Conservation (phyloP, 2,329 filamentous ascomycete genomes). For the Gliomastix tumulicola region DNA sequence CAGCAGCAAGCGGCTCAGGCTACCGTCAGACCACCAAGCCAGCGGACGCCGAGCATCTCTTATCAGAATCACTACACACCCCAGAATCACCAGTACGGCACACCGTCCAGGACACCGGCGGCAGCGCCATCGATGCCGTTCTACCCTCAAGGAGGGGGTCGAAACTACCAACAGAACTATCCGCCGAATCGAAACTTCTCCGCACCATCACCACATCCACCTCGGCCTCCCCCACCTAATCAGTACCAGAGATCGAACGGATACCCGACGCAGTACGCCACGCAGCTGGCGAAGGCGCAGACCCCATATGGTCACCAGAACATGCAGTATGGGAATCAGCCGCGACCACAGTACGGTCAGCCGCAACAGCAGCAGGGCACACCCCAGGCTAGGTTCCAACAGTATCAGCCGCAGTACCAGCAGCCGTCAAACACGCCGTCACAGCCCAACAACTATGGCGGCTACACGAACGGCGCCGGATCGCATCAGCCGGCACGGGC, state of each 20-base stretch:
- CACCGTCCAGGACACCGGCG: constrained; percentile 36
- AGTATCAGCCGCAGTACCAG: constrained; percentile 25
- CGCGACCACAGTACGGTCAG: constrained; percentile 33
- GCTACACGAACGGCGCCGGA: constrained; percentile 35
- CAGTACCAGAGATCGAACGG: constrained; percentile 43
- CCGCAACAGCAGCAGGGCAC: constrained; percentile 31
- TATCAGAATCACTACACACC: constrained; percentile 36
- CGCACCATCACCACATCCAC: too few relatives aligned
- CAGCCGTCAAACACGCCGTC: constrained; percentile 25
- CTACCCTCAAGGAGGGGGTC: constrained; percentile 27
- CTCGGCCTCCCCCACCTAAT: constrained; percentile 34
- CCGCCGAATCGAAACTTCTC: too few relatives aligned
- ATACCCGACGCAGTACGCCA: constrained; percentile 37
- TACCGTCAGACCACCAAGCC: constrained; percentile 25
- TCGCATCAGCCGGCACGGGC: constrained; percentile 27
- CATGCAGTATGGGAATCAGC: constrained; percentile 40
- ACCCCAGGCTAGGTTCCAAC: constrained; percentile 34
- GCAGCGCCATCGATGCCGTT: constrained; percentile 31
- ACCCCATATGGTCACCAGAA: constrained; percentile 44
- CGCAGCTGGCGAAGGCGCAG: constrained; percentile 44
- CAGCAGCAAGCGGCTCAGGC: constrained; percentile 22
- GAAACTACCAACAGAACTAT: constrained; percentile 34
- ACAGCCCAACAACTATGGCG: constrained; percentile 23
- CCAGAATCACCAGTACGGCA: constrained; percentile 39
- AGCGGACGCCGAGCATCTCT: constrained; percentile 28